Evolutionary conservation across 305 asterid species (phyloP).

Genomic region (Fraxinus ornus): DNA sequence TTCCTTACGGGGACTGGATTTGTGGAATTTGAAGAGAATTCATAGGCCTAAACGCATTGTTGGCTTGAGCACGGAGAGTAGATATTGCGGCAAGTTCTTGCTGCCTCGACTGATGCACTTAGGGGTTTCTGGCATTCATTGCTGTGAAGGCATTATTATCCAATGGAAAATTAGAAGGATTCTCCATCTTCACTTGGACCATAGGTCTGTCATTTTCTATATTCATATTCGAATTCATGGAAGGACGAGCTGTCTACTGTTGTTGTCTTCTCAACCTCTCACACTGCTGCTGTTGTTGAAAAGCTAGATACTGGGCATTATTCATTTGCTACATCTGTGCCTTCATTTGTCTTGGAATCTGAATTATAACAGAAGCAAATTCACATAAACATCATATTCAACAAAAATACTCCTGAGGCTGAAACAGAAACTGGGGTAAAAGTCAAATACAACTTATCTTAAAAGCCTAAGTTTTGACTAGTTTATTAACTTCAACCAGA

Average conservation of each 20-base stretch:
- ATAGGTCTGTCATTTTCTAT: constrained; percentile 75
- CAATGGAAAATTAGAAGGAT: constrained; percentile 66
- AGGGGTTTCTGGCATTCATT: constrained; percentile 61
- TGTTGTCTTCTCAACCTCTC: constrained; percentile 80
- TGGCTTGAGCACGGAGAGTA: constrained; percentile 62
- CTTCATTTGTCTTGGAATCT: constrained; percentile 76
- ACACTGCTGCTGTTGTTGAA: constrained; percentile 57
- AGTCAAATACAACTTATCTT: not conserved
- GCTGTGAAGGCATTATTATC: constrained; percentile 60
- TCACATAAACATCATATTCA: constrained; percentile 3
- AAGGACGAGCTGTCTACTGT: constrained; percentile 65
- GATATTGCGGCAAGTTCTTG: constrained; percentile 77
- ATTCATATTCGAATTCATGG: constrained; percentile 49
- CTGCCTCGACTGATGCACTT: constrained; percentile 42
- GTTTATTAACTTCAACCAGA: not conserved
- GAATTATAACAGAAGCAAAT: constrained; percentile 21
- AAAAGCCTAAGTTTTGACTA: not conserved
- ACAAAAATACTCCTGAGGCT: not conserved
- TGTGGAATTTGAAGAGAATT: constrained; percentile 70
- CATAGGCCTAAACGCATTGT: constrained; percentile 72
- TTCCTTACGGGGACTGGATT: constrained; percentile 71
- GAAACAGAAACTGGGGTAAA: not conserved
- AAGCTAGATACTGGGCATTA: constrained; percentile 55
- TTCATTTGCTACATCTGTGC: constrained; percentile 72
- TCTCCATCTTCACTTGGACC: constrained; percentile 90